Conservation (phyloP, 2,329 filamentous ascomycete genomes). For the Fusarium brevicatenulatum region DNA sequence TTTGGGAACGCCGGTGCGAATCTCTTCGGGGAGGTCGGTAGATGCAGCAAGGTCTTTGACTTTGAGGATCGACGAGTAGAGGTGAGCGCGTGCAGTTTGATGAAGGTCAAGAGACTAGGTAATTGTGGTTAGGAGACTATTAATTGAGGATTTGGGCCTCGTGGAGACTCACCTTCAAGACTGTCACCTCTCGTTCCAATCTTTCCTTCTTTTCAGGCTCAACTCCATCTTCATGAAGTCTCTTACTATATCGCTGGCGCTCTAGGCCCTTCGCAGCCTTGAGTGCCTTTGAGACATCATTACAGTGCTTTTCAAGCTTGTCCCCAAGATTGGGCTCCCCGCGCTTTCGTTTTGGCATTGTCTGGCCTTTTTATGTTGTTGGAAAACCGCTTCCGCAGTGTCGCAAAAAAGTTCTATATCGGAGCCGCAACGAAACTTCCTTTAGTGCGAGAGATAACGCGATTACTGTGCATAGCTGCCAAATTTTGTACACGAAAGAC, state of each 20-base stretch:
- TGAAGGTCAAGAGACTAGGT: conserved; percentile 65
- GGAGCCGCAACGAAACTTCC: conserved; percentile 54
- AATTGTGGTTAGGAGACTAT: background rate
- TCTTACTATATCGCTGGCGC: conserved; percentile 77
- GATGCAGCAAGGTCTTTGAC: conserved; percentile 63
- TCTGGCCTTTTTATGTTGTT: conserved; percentile 27
- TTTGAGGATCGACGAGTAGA: conserved; percentile 64
- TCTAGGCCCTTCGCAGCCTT: conserved; percentile 81
- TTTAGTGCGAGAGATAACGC: conserved; percentile 58
- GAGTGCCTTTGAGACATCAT: conserved; percentile 72
- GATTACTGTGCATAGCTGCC: background rate
- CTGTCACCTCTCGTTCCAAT: conserved; percentile 68
- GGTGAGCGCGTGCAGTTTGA: conserved; percentile 65
- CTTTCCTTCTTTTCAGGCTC: conserved; percentile 63
- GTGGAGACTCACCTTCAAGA: conserved; percentile 60
- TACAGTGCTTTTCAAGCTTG: conserved; percentile 64
- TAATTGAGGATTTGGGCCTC: background rate
- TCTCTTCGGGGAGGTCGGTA: conserved; percentile 59
- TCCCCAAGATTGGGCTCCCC: conserved; percentile 58
- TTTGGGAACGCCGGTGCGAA: conserved; percentile 60
- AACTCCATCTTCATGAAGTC: conserved; percentile 59
- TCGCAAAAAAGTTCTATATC: conserved; percentile 36
- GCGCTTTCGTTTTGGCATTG: conserved; percentile 70
- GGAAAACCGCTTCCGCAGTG: conserved; percentile 19
- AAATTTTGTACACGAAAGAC: fast-evolving